Evolutionary conservation across 1,139 yeast species (phyloP).

Genomic region (Williopsis jadinii): DNA sequence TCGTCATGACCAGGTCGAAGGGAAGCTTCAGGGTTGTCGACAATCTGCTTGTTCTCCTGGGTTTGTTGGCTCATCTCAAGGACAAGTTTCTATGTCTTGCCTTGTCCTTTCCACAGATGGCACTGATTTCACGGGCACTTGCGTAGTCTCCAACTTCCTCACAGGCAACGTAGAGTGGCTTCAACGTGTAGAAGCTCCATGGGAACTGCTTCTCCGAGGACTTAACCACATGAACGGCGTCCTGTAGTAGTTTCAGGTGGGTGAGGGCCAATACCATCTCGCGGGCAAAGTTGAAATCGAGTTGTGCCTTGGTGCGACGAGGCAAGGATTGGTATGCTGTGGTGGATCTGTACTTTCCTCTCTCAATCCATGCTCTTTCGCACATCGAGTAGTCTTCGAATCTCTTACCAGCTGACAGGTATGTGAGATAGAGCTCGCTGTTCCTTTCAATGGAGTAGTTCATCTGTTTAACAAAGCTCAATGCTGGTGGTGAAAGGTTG

Average conservation of each 20-base stretch:
- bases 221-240: constrained; percentile 61
- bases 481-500: constrained; percentile 13
- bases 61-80: too few species aligned
- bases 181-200: constrained; percentile 62
- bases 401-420: constrained; percentile 58
- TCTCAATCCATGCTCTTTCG: constrained; percentile 62
- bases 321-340: constrained; percentile 4
- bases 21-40: too few species aligned
- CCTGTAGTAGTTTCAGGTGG: constrained; percentile 46
- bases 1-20: too few species aligned
- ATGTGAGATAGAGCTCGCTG: constrained; percentile 46
- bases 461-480: constrained; percentile 3
- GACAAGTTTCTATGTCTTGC: too few species aligned
- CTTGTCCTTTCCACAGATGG: constrained; percentile 21
- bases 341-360: constrained; percentile 67
- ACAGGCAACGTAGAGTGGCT: constrained; percentile 40
- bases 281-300: constrained; percentile 65
- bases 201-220: constrained; percentile 63
- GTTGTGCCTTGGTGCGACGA: constrained; percentile 34
- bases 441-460: constrained; percentile 15
- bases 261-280: constrained; percentile 53
- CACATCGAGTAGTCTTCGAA: constrained; percentile 51
- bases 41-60: too few species aligned
- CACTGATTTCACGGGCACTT: constrained; percentile 32
- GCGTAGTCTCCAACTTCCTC: constrained; percentile 42